These are phyloP conservation scores for Phytopythium cucurbitacearum DNA, from an alignment of 352 stramenopile genomes.

Conservation along the genomic window DNA sequence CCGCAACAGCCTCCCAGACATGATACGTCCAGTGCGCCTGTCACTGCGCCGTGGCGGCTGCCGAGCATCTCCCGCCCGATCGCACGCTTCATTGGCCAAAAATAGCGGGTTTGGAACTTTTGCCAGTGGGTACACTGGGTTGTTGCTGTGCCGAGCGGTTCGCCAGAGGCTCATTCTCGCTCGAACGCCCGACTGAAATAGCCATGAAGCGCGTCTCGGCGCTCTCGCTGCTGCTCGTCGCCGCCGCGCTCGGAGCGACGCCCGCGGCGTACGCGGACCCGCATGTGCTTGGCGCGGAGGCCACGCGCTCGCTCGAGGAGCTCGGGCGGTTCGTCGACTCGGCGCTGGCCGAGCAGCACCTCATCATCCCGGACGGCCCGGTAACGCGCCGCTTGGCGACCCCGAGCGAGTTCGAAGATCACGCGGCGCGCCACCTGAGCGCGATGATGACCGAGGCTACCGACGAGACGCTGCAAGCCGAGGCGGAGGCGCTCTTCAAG, in stretches of 20 bases:
- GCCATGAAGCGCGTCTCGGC: conserved; percentile 1
- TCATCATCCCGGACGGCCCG: not conserved
- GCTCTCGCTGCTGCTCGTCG: conserved; percentile 1
- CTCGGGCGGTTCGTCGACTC: conserved; percentile 1
- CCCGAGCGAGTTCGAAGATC: conserved; percentile 12
- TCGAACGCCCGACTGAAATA: not conserved
- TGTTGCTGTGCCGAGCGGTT: not conserved
- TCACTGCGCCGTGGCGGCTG: not conserved
- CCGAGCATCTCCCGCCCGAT: no score
- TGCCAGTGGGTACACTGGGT: conserved; percentile 2
- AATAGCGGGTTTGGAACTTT: not conserved
- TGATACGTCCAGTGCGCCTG: not conserved
- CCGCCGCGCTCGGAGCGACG: not conserved
- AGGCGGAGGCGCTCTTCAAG: conserved; percentile 55
- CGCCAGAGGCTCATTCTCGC: not conserved
- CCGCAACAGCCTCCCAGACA: not conserved
- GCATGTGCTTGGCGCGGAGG: no score
- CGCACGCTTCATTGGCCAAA: not conserved
- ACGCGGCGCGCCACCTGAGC: conserved; percentile 39
- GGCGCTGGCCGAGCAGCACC: not conserved
- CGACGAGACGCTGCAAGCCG: conserved; percentile 22
- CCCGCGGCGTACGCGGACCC: not conserved
- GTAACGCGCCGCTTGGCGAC: not conserved
- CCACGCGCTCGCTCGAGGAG: not conserved
- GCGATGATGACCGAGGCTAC: conserved; percentile 11